These are phyloP conservation scores for Neurospora sp. DNA, from an alignment of 2,329 filamentous ascomycete genomes.

Conservation along the genomic window DNA sequence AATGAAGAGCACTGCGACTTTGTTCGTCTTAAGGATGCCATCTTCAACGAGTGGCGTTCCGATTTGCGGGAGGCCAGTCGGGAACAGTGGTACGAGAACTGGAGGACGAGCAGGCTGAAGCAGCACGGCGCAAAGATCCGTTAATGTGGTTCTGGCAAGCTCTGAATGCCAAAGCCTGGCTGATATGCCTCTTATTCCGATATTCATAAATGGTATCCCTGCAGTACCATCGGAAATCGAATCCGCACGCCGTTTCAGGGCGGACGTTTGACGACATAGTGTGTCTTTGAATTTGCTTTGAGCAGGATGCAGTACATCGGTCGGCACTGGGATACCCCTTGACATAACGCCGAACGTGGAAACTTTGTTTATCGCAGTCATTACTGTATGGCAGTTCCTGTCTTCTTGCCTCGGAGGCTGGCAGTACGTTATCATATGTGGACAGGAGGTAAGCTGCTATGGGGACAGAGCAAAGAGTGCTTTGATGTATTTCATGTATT, in stretches of 20 bases:
- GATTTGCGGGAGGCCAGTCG: constrained; percentile 86
- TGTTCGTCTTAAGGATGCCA: constrained; percentile 74
- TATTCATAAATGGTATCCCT: background rate
- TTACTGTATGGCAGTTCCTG: background rate
- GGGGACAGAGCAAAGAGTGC: background rate
- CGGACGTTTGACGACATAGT: background rate
- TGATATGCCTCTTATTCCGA: background rate
- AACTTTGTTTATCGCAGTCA: background rate
- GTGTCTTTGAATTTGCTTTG: background rate
- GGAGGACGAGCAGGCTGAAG: constrained; percentile 68
- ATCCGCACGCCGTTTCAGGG: background rate
- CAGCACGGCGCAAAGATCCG: constrained; percentile 32
- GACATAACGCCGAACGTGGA: background rate
- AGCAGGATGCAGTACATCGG: background rate
- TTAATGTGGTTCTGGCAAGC: constrained; percentile 19
- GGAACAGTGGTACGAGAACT: constrained; percentile 91
- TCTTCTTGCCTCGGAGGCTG: background rate
- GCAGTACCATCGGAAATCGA: background rate
- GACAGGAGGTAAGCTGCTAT: background rate
- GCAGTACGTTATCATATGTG: background rate
- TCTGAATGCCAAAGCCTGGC: background rate
- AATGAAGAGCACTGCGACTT: constrained; percentile 92
- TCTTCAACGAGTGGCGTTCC: constrained; percentile 87
- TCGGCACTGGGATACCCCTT: background rate
- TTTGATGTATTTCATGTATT: constrained; percentile 11